Percentiles rank a stretch among this genome's conserved stretches.
phyloP scores from a whole-genome alignment of 441 rosid species.

The Populus hybrid region DNA sequence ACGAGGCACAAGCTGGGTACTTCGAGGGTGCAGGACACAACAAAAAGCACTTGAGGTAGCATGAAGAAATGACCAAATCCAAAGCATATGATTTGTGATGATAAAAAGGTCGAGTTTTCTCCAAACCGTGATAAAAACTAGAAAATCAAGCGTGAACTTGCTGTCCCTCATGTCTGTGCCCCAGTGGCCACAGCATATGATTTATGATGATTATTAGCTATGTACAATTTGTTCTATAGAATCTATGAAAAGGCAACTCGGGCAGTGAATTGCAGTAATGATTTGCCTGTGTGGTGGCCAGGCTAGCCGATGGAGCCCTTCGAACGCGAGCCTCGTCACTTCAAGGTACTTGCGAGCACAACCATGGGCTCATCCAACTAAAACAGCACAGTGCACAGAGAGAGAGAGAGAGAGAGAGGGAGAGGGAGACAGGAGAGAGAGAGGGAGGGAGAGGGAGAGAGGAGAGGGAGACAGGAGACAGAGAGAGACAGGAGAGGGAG shows the following conservation, averaged over 20 bases:
- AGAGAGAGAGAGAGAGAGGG: too few species aligned
- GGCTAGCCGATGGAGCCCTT: neutral
- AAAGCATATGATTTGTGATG: neutral
- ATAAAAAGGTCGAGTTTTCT: neutral
- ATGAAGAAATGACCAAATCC: neutral
- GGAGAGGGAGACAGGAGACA: too few species aligned
- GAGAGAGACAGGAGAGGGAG: too few species aligned
- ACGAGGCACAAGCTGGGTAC: too few species aligned
- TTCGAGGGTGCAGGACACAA: too few species aligned
- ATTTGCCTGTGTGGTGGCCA: neutral
- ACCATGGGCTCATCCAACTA: neutral
- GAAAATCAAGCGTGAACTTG: slow-evolving; percentile 15
- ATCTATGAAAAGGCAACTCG: neutral
- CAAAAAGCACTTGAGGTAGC: neutral
- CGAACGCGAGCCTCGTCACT: neutral
- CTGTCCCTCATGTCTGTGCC: slow-evolving; percentile 10
- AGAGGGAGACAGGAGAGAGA: too few species aligned
- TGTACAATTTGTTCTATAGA: slow-evolving; percentile 5
- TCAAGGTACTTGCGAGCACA: neutral
- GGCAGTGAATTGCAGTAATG: slow-evolving; percentile 2
- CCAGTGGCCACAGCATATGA: slow-evolving; percentile 10
- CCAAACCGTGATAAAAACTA: neutral
- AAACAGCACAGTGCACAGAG: too few species aligned
- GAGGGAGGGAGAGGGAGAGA: too few species aligned
- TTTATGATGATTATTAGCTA: slow-evolving; percentile 10